A percentile compares a stretch with the other conserved stretches of the same genome.
Evolutionary conservation across 805 yeast species (phyloP).

Genomic region (Wickerhamiella alocasiicola): DNA sequence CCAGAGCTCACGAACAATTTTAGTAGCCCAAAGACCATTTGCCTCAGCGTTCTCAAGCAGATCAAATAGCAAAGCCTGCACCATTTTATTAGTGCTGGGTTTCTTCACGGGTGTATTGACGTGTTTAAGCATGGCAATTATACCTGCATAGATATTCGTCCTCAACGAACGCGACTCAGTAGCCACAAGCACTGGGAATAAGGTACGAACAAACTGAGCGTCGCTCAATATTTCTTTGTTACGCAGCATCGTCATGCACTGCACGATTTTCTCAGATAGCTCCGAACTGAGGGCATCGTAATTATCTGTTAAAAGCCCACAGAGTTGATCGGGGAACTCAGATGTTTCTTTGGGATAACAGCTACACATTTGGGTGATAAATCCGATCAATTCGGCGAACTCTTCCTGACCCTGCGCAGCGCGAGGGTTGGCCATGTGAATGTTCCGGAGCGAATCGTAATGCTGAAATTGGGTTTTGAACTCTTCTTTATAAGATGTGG

Average conservation of each 20-base stretch:
- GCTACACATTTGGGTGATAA: slow-evolving; percentile 79
- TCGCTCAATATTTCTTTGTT: slow-evolving; percentile 71
- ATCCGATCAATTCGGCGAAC: slow-evolving; percentile 75
- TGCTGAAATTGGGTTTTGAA: slow-evolving; percentile 86
- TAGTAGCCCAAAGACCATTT: slow-evolving; percentile 93
- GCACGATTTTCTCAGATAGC: slow-evolving; percentile 81
- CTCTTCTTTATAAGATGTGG: slow-evolving; percentile 87
- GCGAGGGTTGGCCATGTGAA: slow-evolving; percentile 62
- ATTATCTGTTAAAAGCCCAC: slow-evolving; percentile 52
- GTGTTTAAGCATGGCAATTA: slow-evolving; percentile 64
- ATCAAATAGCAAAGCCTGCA: slow-evolving; percentile 86
- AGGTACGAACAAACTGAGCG: slow-evolving; percentile 68
- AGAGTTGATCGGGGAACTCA: slow-evolving; percentile 70
- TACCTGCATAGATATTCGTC: slow-evolving; percentile 65
- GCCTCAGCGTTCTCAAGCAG: slow-evolving; percentile 69
- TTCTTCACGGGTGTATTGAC: slow-evolving; percentile 83
- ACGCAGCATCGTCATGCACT: slow-evolving; percentile 77
- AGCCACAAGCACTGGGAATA: slow-evolving; percentile 65
- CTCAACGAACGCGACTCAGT: slow-evolving; percentile 74
- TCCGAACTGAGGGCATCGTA: slow-evolving; percentile 77
- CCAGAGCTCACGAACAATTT: slow-evolving; percentile 91
- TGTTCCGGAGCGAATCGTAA: slow-evolving; percentile 80
- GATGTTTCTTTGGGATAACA: slow-evolving; percentile 86
- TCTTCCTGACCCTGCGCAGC: slow-evolving; percentile 48
- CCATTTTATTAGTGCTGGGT: slow-evolving; percentile 75